A percentile compares a stretch with the other conserved stretches of the same genome.
phyloP scores from a whole-genome alignment of 2,329 filamentous ascomycete species.

The Emericellopsis cladophorae region DNA sequence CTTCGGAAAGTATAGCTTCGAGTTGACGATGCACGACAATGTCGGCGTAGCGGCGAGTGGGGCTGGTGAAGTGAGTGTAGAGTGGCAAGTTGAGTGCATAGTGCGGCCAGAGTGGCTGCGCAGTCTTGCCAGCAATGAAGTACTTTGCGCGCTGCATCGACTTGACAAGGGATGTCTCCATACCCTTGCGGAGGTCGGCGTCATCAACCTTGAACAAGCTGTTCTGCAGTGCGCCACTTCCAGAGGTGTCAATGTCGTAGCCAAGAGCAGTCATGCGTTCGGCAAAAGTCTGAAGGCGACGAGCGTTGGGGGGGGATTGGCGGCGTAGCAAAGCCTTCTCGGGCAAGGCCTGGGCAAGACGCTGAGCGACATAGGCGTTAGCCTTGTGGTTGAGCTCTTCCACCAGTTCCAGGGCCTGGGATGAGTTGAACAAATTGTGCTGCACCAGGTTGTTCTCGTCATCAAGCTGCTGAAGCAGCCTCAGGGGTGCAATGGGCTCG shows the following conservation, averaged over 20 bases:
- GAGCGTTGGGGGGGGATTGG: slow-evolving; percentile 72
- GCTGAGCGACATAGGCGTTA: slow-evolving; percentile 80
- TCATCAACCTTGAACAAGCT: slow-evolving; percentile 92
- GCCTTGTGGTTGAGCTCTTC: slow-evolving; percentile 93
- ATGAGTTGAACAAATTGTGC: slow-evolving; percentile 90
- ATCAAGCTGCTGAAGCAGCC: slow-evolving; percentile 84
- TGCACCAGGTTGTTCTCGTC: slow-evolving; percentile 97
- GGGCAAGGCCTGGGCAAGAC: slow-evolving; percentile 63
- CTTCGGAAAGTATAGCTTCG: slow-evolving; percentile 72
- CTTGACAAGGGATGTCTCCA: slow-evolving; percentile 93
- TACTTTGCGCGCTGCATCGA: slow-evolving; percentile 96
- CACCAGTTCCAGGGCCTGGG: slow-evolving; percentile 78
- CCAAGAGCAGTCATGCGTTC: slow-evolving; percentile 89
- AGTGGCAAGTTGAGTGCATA: slow-evolving; percentile 86
- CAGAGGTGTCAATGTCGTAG: slow-evolving; percentile 78
- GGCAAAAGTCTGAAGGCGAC: slow-evolving; percentile 79
- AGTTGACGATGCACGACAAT: slow-evolving; percentile 92
- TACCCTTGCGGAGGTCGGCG: slow-evolving; percentile 81
- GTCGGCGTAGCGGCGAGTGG: slow-evolving; percentile 87
- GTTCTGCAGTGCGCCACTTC: slow-evolving; percentile 84
- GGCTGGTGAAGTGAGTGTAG: slow-evolving; percentile 96
- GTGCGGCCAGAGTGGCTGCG: slow-evolving; percentile 69
- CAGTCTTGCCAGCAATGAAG: slow-evolving; percentile 69
- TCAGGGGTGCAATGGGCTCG: slow-evolving; percentile 70
- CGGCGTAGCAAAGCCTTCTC: slow-evolving; percentile 88